phyloP scores from a whole-genome alignment of 257 asterid species.

The Gynochthodes officinalis region DNA sequence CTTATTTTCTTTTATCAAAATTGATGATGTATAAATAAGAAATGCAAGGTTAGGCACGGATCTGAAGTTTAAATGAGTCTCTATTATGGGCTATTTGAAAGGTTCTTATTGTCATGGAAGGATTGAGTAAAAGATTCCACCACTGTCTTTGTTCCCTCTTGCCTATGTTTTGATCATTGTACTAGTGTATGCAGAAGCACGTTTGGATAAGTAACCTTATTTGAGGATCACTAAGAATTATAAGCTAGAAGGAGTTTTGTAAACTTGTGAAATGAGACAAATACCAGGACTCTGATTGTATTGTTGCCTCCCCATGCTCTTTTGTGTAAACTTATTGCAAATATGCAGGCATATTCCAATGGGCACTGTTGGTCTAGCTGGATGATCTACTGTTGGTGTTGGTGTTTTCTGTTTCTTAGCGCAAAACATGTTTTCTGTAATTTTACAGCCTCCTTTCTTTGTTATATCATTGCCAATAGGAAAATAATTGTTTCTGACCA shows the following conservation, averaged over 20 bases:
- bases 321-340: not conserved
- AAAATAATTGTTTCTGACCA: slow-evolving; percentile 1
- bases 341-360: not conserved
- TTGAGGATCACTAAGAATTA: not conserved
- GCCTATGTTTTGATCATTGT: not conserved
- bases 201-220: not conserved
- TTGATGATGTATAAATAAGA: not conserved
- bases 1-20: not conserved
- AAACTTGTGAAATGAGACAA: not conserved
- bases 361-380: not conserved
- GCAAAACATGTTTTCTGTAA: not conserved
- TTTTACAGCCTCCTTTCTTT: not conserved
- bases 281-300: not conserved
- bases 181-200: not conserved
- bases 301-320: not conserved
- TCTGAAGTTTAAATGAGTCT: not conserved
- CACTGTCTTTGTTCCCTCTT: not conserved
- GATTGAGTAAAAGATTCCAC: not conserved
- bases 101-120: not conserved
- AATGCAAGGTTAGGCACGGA: too few species aligned
- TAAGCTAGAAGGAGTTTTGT: not conserved
- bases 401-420: not conserved
- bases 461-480: not conserved
- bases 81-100: not conserved
- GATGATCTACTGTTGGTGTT: not conserved